Base-by-base conservation (phyloP, 2,329 filamentous ascomycete species). In the Mycosphaerella sp. region DNA sequence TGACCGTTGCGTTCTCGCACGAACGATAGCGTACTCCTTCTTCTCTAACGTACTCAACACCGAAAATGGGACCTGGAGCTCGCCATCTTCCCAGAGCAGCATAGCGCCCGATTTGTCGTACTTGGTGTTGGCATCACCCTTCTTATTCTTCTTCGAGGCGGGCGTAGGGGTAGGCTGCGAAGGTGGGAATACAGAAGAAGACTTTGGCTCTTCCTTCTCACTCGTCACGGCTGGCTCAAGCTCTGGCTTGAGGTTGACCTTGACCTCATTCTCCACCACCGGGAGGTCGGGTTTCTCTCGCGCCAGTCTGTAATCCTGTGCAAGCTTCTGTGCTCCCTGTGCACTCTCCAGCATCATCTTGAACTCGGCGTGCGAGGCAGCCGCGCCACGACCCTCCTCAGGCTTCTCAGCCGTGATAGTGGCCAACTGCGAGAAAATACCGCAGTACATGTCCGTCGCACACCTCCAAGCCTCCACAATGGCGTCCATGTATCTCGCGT, bases 391-490 rank as follows among this genome's bases (percentile, higher is more conserved):
- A 2, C 64, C 65, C 39, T 64, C 57, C 7, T 51, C 59, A 2
- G 59, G 54, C 42, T 67, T 63, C 1, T 62, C 58, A 1, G 58
- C 64, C 21, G 64, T 66, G 40, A 67, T 48, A 14, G 53, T 55
- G 17, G 54, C 57, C 39, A 69, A 44, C 41, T 65, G 54, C 26
- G 56, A 51, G 57, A 69, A 68, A 50, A 69, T 56, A 8, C 59
- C 53, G 48, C 57, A 57, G 54, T 64, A 69, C 2, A 56, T 54
- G 32, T 63, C 60, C 10, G 62, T 65, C 9, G 64, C 61, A 23
- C 45, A 51, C 23, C 57, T 51, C 66, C 66, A 69, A 11, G 66
- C 66, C 38, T 62, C 59, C 14, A 67, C 59, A 12, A 60, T 51
- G 40, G 57, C 52, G n/a, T 66, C 60, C 43, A 65, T 60, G 59